Base-by-base conservation (phyloP, 2,329 filamentous ascomycete species). In the Verticillium tricorpus region DNA sequence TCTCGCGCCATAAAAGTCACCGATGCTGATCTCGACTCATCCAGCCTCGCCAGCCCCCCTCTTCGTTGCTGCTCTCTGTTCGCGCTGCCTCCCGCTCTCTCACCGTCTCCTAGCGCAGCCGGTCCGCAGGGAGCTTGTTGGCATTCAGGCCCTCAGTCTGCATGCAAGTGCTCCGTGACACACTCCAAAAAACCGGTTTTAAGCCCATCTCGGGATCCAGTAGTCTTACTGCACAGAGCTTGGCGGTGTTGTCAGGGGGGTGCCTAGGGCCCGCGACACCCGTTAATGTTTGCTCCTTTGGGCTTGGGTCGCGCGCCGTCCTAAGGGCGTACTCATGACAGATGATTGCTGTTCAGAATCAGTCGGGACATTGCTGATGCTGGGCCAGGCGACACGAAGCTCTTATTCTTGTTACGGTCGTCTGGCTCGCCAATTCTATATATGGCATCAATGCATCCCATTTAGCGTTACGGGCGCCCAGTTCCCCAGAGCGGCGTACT, bases 161-260 rank as follows among this genome's bases (percentile, higher is more conserved):
- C 63, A 65, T 65, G 63, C 62, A 64, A 62, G 60, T 57, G 60
- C 60, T 62, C 60, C 50, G 63, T 62, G 62, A 65, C 62, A 63
- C 45, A 8, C 28, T 59, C 50, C 45, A 28, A 64, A 28, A 65
- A 65, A 64, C 62, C 62, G 57, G 59, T 64, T 65, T 64, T 64
- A 56, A 37, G 39, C 39, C 45, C 60, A 60, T 50, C 50, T 56
- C 50, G 56, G 62, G 56, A 52, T 61, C 61, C 57, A 64, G 60
- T 65, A 57, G 56, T 45, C 55, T 62, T 39, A 31, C 45, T 60
- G 32, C 32, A 50, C 63, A 62, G 62, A 62, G 57, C 62, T 65
- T 60, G 63, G 62, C 62, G 63, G 62, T 58, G 45, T 15, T 32
- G n/a, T 56, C 25, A 32, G 31, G 19, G 34, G 34, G 12, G 25